Percentiles rank a stretch among this genome's conserved stretches.
These are phyloP conservation scores for Dittrichia graveolens DNA, from an alignment of 129 eudicot genomes.

Conservation along the genomic window DNA sequence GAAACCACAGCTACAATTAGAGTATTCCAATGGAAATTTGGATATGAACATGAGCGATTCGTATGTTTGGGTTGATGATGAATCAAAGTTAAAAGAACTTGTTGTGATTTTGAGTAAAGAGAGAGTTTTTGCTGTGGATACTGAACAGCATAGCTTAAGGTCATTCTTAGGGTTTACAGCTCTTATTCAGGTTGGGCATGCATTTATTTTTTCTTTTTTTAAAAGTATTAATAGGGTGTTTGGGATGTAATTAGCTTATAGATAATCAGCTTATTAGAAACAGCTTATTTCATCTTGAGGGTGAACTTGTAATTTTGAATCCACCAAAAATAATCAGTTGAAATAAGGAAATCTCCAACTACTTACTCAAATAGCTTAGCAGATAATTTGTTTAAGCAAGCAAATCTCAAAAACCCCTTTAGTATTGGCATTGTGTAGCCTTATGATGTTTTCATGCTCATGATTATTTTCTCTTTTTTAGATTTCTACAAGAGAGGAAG, in stretches of 20 bases:
- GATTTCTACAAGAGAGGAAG: conserved; percentile 76
- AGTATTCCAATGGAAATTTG: conserved; percentile 31
- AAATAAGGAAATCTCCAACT: too few species aligned
- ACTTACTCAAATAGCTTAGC: too few species aligned
- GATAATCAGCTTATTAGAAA: too few species aligned
- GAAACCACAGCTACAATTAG: conserved; percentile 39
- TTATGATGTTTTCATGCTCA: background rate
- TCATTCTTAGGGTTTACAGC: conserved; percentile 93
- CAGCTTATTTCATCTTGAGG: too few species aligned
- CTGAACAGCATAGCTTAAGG: conserved; percentile 86
- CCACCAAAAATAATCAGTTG: too few species aligned
- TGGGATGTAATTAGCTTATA: too few species aligned
- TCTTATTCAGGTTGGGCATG: conserved; percentile 64
- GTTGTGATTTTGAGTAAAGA: conserved; percentile 66
- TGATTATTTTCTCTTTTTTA: conserved; percentile 32
- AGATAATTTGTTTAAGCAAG: too few species aligned
- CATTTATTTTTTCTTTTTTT: background rate
- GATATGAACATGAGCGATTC: conserved; percentile 42
- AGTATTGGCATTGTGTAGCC: conserved; percentile 4
- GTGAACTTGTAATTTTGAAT: too few species aligned
- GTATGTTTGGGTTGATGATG: conserved; percentile 72
- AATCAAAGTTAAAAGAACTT: conserved; percentile 58
- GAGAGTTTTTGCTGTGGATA: conserved; percentile 81
- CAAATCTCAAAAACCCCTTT: too few species aligned
- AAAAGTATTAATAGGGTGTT: background rate